Base-by-base conservation (phyloP, 768 basidiomycete genomes). In the Favolaschia claudopus region DNA sequence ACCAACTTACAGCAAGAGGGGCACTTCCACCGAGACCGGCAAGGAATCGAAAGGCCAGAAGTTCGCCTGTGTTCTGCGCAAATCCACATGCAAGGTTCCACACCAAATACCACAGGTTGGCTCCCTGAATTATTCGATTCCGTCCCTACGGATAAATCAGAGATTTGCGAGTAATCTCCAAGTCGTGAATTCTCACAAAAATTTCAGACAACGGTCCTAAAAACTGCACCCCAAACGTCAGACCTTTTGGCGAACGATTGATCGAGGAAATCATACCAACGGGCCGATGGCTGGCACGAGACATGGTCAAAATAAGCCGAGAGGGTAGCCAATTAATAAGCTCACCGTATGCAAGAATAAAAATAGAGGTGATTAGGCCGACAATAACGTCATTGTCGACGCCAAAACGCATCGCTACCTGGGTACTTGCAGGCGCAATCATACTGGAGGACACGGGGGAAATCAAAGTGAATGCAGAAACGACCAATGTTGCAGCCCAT, bases 371-470 rank as follows among this genome's bases (percentile, higher is more conserved):
- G 25, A 80, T 82, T 73, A 93, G 81, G 1, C 83, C 84, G 19
- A 84, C 72, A 4, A 85, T 50, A 1, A 76, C 80, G 2, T 64
- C 58, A 65, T 69, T 85, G 9, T 79, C 85, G 25, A 91, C 80
- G 1, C 82, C 78, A 59, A 92, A 87, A 19, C 84, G 70, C 3
- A 68, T 55, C 14, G 78, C 86, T 0, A 93, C 64, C 49, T 85
- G 79, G 4, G 62, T 58, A 0, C 79, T 74, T 0, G 89, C 90
- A 0, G 90, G 90, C 0, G 91, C 87, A 1, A 91, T 76, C 85
- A 91, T 91, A 5, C 89, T 84, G 5, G 91, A 93, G 0, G 89
- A 85, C 0, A 92, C 77, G 0, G 89, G 88, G 7, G 77, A 79
- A 32, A 90, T 88, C 67, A 90, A 88, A 0, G 89, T 87, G 68